phyloP scores from a whole-genome alignment of 345 rosid genomes.

The Gossypium stocksii region DNA sequence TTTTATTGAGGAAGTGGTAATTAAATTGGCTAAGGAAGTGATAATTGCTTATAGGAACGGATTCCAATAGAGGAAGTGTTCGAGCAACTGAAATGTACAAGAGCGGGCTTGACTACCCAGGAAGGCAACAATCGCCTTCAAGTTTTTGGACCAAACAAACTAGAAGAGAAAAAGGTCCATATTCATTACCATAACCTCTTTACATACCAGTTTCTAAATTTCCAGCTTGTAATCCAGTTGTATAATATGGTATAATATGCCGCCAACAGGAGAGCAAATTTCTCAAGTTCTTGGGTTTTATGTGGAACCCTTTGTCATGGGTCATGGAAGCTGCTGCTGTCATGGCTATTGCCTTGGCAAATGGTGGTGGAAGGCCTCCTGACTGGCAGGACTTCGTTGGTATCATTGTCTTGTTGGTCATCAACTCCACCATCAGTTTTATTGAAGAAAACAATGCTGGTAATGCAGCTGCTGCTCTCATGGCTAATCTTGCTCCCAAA shows the following conservation, averaged over 20 bases:
- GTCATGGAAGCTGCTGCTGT: constrained; percentile 96
- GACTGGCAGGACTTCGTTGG: constrained; percentile 97
- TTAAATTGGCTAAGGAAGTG: constrained; percentile 8
- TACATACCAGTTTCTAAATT: background rate
- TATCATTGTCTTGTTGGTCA: constrained; percentile 55
- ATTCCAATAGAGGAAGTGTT: constrained; percentile 86
- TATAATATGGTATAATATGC: background rate
- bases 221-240: background rate
- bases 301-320: constrained; percentile 99
- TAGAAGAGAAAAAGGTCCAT: constrained; percentile 79
- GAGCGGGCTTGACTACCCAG: constrained; percentile 49
- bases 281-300: constrained; percentile 84
- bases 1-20: background rate
- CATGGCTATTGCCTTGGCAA: constrained; percentile 81
- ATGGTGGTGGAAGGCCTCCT: constrained; percentile 72
- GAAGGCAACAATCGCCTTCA: constrained; percentile 70
- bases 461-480: constrained; percentile 90
- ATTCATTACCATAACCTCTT: background rate
- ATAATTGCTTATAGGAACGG: constrained; percentile 38
- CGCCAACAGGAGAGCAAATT: constrained; percentile 66
- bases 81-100: constrained; percentile 54
- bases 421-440: constrained; percentile 93
- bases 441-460: constrained; percentile 93
- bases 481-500: constrained; percentile 94
- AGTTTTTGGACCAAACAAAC: constrained; percentile 87